A percentile compares a stretch with the other conserved stretches of the same genome.
These are phyloP conservation scores for Stemphylium vesicarium DNA, from an alignment of 2,329 filamentous ascomycete genomes.

Conservation along the genomic window DNA sequence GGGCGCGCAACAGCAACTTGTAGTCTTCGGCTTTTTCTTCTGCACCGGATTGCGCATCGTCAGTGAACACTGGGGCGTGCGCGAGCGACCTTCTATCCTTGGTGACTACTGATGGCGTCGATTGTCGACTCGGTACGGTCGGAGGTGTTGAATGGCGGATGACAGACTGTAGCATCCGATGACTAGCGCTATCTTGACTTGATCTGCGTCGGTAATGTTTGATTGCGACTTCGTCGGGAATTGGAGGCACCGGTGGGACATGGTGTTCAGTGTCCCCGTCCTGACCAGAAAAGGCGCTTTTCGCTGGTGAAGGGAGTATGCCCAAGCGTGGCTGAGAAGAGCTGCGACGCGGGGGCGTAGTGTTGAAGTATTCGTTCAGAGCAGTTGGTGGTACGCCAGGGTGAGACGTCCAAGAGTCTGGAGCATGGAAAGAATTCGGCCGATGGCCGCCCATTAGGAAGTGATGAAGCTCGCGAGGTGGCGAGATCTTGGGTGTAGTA, in stretches of 20 bases:
- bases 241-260: constrained; percentile 39
- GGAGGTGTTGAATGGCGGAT: constrained; percentile 36
- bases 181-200: constrained; percentile 28
- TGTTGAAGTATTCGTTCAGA: constrained; percentile 18
- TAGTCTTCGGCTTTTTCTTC: constrained; percentile 1
- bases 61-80: constrained; percentile 7
- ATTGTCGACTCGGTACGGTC: constrained; percentile 6
- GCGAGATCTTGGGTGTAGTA: constrained; percentile 27
- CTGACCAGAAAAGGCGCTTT: constrained; percentile 34
- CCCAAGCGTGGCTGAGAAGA: constrained; percentile 21
- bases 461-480: constrained; percentile 32
- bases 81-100: constrained; percentile 1
- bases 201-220: constrained; percentile 14
- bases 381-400: constrained; percentile 17
- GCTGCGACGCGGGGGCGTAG: constrained; percentile 9
- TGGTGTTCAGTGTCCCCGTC: constrained; percentile 26
- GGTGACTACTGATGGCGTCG: constrained; percentile 4
- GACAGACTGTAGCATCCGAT: constrained; percentile 36
- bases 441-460: constrained; percentile 20
- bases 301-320: constrained; percentile 39
- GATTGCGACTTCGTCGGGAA: constrained; percentile 30
- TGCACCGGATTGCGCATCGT: neutral
- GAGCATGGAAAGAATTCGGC: constrained; percentile 42
- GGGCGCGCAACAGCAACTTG: neutral
- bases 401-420: constrained; percentile 32